Evolutionary conservation across 2,329 filamentous ascomycete genomes (phyloP).

Genomic region (Talaromyces sp.): DNA sequence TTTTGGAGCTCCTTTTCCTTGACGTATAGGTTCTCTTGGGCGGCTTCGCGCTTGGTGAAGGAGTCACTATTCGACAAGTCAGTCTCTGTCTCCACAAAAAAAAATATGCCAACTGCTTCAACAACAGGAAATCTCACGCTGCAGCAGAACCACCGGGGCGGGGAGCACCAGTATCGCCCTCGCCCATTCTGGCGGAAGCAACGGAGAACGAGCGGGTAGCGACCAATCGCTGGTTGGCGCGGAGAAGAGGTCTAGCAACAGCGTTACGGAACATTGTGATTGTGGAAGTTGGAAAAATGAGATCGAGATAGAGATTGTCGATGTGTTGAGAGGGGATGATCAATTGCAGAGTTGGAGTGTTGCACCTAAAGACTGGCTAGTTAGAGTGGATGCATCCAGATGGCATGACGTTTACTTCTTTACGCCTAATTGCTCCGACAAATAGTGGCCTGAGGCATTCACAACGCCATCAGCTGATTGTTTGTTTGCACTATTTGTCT

Average conservation of each 20-base stretch:
- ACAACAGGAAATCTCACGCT: constrained; percentile 30
- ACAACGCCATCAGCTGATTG: constrained; percentile 1
- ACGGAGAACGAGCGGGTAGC: constrained; percentile 60
- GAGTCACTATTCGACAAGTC: constrained; percentile 62
- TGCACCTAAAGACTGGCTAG: neutral
- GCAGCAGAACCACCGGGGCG: constrained; percentile 31
- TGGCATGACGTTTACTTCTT: constrained; percentile 8
- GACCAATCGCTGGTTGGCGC: constrained; percentile 43
- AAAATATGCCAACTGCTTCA: too few relatives aligned
- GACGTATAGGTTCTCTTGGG: constrained; percentile 81
- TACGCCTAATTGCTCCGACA: neutral
- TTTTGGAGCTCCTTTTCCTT: constrained; percentile 85
- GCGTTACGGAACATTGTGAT: constrained; percentile 19
- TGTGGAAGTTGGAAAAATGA: neutral
- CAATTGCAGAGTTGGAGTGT: neutral
- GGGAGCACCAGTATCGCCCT: constrained; percentile 64
- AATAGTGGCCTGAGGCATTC: neutral
- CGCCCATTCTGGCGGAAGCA: constrained; percentile 61
- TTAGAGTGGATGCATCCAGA: neutral
- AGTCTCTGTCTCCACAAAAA: constrained; percentile 8
- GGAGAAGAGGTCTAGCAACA: constrained; percentile 19
- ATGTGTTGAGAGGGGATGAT: neutral
- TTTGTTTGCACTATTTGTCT: constrained; percentile 8
- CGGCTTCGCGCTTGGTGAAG: constrained; percentile 88
- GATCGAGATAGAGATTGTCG: neutral